phyloP scores from a whole-genome alignment of 1,139 yeast species.

The Lodderomyces elongisporus region DNA sequence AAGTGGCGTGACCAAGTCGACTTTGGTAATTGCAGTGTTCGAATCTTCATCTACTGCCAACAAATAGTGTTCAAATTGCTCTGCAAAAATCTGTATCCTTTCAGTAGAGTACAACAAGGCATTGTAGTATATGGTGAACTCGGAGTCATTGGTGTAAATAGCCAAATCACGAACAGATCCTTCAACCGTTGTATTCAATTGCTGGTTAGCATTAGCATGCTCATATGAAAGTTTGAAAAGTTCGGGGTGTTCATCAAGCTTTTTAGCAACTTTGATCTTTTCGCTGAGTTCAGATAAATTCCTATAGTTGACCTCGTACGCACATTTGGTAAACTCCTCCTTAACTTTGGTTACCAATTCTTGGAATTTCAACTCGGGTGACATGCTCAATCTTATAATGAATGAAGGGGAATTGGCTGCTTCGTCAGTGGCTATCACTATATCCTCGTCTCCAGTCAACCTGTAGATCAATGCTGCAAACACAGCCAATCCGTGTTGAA shows the following conservation, averaged over 20 bases:
- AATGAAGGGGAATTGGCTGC: slow-evolving; percentile 38
- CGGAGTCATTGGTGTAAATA: slow-evolving; percentile 33
- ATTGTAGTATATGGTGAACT: slow-evolving; percentile 57
- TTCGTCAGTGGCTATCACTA: slow-evolving; percentile 70
- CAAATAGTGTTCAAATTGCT: slow-evolving; percentile 62
- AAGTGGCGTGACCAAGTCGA: slow-evolving; percentile 60
- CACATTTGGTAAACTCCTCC: slow-evolving; percentile 36
- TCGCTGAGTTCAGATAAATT: slow-evolving; percentile 57
- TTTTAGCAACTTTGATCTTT: slow-evolving; percentile 43
- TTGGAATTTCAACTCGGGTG: slow-evolving; percentile 48
- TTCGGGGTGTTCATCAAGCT: slow-evolving; percentile 55
- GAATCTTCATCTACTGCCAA: slow-evolving; percentile 26
- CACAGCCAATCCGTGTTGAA: slow-evolving; percentile 58
- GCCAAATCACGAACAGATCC: slow-evolving; percentile 66
- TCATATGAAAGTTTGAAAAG: slow-evolving; percentile 64
- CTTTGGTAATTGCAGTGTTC: slow-evolving; percentile 47
- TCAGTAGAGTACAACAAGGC: slow-evolving; percentile 67
- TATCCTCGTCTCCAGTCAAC: slow-evolving; percentile 90
- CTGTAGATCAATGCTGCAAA: slow-evolving; percentile 72
- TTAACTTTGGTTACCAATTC: slow-evolving; percentile 47
- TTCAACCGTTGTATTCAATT: slow-evolving; percentile 42
- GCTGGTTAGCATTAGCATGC: slow-evolving; percentile 37
- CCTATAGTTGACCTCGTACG: slow-evolving; percentile 32
- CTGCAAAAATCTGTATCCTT: slow-evolving; percentile 64
- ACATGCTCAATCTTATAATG: slow-evolving; percentile 57